Evolutionary conservation across 495 filamentous ascomycete genomes (phyloP).

Genomic region (Acidomyces sp.): DNA sequence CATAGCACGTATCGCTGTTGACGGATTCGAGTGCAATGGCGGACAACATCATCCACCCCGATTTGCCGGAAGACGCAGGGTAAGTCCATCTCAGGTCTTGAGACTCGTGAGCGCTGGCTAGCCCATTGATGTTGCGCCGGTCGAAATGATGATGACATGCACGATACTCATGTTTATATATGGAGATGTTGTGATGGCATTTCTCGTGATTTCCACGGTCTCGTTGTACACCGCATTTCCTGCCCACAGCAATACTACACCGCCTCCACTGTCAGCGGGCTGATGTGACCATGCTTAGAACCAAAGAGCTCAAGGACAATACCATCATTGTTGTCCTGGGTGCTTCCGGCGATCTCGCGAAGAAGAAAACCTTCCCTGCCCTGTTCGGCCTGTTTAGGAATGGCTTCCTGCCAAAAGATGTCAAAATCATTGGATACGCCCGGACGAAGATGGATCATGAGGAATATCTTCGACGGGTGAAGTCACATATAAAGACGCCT

Average conservation of each 20-base stretch:
- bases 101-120: too few relatives aligned
- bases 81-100: too few relatives aligned
- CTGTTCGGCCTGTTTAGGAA: slow-evolving; percentile 96
- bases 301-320: slow-evolving; percentile 93
- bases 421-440: slow-evolving; percentile 97
- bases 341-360: slow-evolving; percentile 92
- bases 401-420: slow-evolving; percentile 94
- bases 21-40: too few relatives aligned
- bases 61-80: slow-evolving; percentile 44
- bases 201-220: too few relatives aligned
- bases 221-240: neutral
- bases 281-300: slow-evolving; percentile 33
- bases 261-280: neutral
- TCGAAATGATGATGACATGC: too few relatives aligned
- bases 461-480: slow-evolving; percentile 85
- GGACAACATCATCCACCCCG: slow-evolving; percentile 15
- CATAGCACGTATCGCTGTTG: too few relatives aligned
- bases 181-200: too few relatives aligned
- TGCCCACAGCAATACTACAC: neutral
- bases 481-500: slow-evolving; percentile 96
- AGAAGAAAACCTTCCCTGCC: slow-evolving; percentile 99
- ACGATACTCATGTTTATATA: too few relatives aligned
- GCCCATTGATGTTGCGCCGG: too few relatives aligned
- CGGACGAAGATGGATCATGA: slow-evolving; percentile 98
- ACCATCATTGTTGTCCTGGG: slow-evolving; percentile 95